These are phyloP conservation scores for Neospora caninum DNA, from an alignment of 169 alveolate genomes.

Conservation along the genomic window DNA sequence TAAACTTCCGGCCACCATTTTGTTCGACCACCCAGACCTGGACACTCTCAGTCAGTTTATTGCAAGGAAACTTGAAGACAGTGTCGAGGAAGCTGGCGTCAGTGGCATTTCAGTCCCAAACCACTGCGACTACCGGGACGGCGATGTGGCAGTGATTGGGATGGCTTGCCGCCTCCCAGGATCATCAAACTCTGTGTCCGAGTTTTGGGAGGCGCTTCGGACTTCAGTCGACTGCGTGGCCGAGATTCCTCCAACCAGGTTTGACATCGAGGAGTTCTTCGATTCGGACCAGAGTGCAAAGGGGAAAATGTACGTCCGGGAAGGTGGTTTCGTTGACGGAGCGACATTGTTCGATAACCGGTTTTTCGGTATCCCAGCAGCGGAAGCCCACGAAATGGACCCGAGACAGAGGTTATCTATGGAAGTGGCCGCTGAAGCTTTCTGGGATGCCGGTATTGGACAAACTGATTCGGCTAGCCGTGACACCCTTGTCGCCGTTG, in stretches of 20 bases:
- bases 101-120: slow-evolving; percentile 64
- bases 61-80: slow-evolving; percentile 6
- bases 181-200: background rate
- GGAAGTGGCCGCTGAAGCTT: slow-evolving; percentile 69
- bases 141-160: slow-evolving; percentile 55
- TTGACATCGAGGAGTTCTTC: slow-evolving; percentile 74
- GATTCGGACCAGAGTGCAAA: slow-evolving; percentile 75
- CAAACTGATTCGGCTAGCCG: background rate
- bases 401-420: slow-evolving; percentile 72
- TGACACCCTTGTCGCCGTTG: slow-evolving; percentile 63
- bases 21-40: slow-evolving; percentile 79
- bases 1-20: slow-evolving; percentile 71
- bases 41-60: slow-evolving; percentile 70
- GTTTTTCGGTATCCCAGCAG: slow-evolving; percentile 71
- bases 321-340: slow-evolving; percentile 50
- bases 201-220: background rate
- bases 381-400: slow-evolving; percentile 71
- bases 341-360: slow-evolving; percentile 68
- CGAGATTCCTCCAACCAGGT: background rate
- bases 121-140: slow-evolving; percentile 51
- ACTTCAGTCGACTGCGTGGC: background rate
- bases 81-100: background rate
- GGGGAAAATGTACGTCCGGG: slow-evolving; percentile 73
- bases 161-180: slow-evolving; percentile 32
- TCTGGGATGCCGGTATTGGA: slow-evolving; percentile 60